Percentiles rank a stretch among this genome's conserved stretches.
These are phyloP conservation scores for Adenanthera pavonina DNA, from an alignment of 306 rosid species.

Conservation along the genomic window DNA sequence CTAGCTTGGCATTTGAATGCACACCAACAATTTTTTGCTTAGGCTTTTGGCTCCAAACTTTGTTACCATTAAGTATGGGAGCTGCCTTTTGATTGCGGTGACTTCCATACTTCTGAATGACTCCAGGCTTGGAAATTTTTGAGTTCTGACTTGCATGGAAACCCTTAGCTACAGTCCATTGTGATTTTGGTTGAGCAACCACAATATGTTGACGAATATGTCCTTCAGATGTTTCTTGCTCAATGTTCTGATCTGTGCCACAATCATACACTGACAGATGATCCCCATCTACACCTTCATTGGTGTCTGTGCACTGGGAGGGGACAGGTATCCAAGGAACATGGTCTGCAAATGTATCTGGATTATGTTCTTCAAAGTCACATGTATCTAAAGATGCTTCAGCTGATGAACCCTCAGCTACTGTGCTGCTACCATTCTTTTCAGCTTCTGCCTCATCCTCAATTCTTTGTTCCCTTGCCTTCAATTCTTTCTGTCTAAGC, in stretches of 20 bases:
- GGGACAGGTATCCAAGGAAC: slow-evolving; percentile 43
- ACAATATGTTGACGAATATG: slow-evolving; percentile 43
- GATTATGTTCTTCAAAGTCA: slow-evolving; percentile 45
- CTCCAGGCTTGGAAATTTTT: slow-evolving; percentile 63
- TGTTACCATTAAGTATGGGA: slow-evolving; percentile 48
- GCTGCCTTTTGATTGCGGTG: slow-evolving; percentile 54
- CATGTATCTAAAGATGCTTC: slow-evolving; percentile 54
- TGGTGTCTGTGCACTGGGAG: slow-evolving; percentile 43
- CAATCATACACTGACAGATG: slow-evolving; percentile 43
- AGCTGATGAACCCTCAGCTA: slow-evolving; percentile 45
- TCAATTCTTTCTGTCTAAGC: slow-evolving; percentile 86
- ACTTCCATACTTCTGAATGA: slow-evolving; percentile 61
- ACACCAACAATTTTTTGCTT: slow-evolving; percentile 60
- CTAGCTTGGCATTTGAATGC: slow-evolving; percentile 51
- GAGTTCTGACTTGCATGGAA: slow-evolving; percentile 55
- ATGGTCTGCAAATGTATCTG: slow-evolving; percentile 45
- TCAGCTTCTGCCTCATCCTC: slow-evolving; percentile 54
- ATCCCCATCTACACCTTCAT: slow-evolving; percentile 53
- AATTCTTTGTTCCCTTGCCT: slow-evolving; percentile 56
- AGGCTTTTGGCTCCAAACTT: slow-evolving; percentile 85
- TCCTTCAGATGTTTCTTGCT: slow-evolving; percentile 47
- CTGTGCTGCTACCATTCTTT: slow-evolving; percentile 47
- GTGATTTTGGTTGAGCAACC: slow-evolving; percentile 61
- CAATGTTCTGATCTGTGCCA: slow-evolving; percentile 60
- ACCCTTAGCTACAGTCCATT: slow-evolving; percentile 50